Evolutionary conservation across 148 eudicot genomes (phyloP), one percentile per base, ranked within the genome.

Genomic region (Rhododendron williamsianum): DNA sequence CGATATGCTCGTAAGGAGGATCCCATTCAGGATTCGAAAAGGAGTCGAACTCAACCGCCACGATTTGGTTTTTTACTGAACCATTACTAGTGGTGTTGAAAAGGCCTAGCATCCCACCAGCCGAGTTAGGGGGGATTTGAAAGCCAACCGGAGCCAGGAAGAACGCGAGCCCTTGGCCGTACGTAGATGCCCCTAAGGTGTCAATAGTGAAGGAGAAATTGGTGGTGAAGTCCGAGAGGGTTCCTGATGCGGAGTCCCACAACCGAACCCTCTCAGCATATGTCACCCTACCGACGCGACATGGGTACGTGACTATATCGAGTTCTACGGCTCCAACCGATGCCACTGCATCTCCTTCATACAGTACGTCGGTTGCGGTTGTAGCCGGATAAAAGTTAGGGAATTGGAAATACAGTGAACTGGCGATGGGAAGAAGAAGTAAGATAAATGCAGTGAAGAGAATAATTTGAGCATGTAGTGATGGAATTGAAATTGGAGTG

Each of bases 1-100:
- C 96, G 1, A 94, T 91, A 84, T 94, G 96, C 78, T 89, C 88
- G 41, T 48, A 86, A 0, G 88, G 21, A 43, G 96, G 93, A 84
- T 88, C 92, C 93, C 94, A 94, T 15, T 85, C 92, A 0, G 82
- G 36, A 60, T 91, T 87, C 0, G 87, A 11, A 27, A 41, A 86
- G 1, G 93, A 85, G 81, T 94, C 96, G 45, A 94, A 94, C 87
- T 91, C 94, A 21, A 93, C 88, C 0, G 63, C 16, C 38, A 92
- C 81, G 4, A 91, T 89, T 56, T 88, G 93, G 80, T 87, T 91
- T 3, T 25, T 10, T 2, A 73, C 4, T 11, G 86, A 86, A 83
- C 69, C 83, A 19, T 81, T 77, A 21, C 87, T 85, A 9, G 90
- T 88, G 19, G 96, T 89, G 86, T 93, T 90, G 83, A 92, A 91